Conservation (phyloP, 2,329 filamentous ascomycete species). For the Epichloe festucae region DNA sequence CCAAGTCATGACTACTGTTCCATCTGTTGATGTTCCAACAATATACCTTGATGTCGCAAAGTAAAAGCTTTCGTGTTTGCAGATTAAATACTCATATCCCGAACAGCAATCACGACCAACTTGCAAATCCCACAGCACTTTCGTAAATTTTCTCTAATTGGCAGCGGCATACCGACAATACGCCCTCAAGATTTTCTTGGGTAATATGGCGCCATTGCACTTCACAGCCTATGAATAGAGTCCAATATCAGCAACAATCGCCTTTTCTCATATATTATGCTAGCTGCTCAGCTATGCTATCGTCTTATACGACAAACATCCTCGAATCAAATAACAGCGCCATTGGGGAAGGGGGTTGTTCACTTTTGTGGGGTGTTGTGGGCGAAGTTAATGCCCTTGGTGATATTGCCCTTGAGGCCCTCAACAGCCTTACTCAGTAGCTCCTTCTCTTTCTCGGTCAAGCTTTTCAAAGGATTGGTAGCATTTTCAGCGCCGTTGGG, state of each 20-base stretch:
- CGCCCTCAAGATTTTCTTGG: neutral
- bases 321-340: constrained; percentile 16
- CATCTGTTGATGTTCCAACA: neutral
- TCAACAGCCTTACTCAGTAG: constrained; percentile 63
- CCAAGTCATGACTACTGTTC: constrained; percentile 40
- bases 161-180: neutral
- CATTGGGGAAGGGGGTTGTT: constrained; percentile 26
- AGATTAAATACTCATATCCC: neutral
- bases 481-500: constrained; percentile 76
- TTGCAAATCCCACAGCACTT: neutral
- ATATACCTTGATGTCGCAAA: neutral
- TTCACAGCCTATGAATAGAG: constrained; percentile 25
- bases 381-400: constrained; percentile 84
- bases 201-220: constrained; percentile 9
- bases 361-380: constrained; percentile 82
- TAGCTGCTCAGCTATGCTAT: constrained; percentile 24
- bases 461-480: constrained; percentile 60
- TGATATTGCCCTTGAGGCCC: constrained; percentile 83
- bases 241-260: constrained; percentile 23
- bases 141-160: neutral
- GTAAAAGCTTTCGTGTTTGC: neutral
- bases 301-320: constrained; percentile 14
- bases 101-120: neutral
- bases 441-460: constrained; percentile 80
- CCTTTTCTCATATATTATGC: constrained; percentile 23